These are phyloP conservation scores for Brassica juncea DNA, from an alignment of 345 rosid species.

Conservation along the genomic window DNA sequence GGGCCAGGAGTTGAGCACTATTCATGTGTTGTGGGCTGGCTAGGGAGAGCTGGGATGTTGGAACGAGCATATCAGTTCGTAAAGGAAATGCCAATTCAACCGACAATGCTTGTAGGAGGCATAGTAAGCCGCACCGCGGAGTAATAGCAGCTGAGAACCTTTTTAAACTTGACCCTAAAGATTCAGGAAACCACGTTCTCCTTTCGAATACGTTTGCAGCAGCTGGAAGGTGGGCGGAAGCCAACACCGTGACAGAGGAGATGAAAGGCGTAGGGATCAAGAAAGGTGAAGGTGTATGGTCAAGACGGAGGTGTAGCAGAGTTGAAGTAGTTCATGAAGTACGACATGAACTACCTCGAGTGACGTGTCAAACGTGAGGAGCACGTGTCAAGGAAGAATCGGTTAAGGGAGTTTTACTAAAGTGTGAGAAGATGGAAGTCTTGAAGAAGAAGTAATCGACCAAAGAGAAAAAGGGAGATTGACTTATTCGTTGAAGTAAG, in stretches of 20 bases:
- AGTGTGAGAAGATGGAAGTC: too few relatives aligned
- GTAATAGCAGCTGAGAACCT: neutral
- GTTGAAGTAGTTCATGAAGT: too few relatives aligned
- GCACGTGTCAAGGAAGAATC: too few relatives aligned
- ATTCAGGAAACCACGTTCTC: neutral
- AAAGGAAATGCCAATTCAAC: neutral
- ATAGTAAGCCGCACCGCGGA: neutral
- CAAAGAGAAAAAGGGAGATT: too few relatives aligned
- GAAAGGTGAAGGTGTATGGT: neutral
- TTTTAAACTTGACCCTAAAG: neutral
- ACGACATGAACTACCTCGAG: too few relatives aligned
- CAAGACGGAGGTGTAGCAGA: too few relatives aligned
- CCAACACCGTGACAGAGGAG: neutral
- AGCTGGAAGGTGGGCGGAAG: neutral
- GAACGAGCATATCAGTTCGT: neutral
- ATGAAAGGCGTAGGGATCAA: neutral
- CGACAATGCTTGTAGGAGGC: neutral
- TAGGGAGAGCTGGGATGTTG: neutral
- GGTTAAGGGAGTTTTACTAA: too few relatives aligned
- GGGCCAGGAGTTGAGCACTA: neutral
- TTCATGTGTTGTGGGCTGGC: neutral
- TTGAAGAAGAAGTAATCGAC: too few relatives aligned
- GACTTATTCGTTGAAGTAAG: too few relatives aligned
- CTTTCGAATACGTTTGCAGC: neutral
- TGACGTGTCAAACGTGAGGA: too few relatives aligned